Base-by-base conservation (phyloP, 345 rosid species). In the Cardamine resedifolia region DNA sequence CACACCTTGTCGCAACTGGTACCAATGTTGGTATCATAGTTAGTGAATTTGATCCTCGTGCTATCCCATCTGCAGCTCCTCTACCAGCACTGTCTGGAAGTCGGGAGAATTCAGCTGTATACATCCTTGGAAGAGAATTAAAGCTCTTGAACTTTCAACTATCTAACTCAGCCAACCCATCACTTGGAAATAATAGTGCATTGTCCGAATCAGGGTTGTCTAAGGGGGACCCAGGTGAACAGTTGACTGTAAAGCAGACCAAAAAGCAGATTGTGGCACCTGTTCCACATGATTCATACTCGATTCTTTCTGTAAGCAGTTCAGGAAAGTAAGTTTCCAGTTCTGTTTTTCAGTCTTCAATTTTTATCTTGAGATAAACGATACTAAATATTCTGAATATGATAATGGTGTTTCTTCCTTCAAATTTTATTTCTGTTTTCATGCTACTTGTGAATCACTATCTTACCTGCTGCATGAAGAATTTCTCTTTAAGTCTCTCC, bases 1-100 rank as follows among this genome's bases (percentile, higher is more conserved):
- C 99, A 64, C 98, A 95, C 79, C 96, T 95, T 53, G 98, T 95
- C 52, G 99, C 91, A 62, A 84, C 96, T 65, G 99, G 99, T 73
- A 91, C 98, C 73, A 95, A 87, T 78, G 77, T 90, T 77, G 99
- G 99, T 81, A 83, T 95, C 76, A 91, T 95, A 79, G 77, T 95
- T 77, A 85, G 97, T 38, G 99, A 95, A 74, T 95, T 95, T 85
- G 99, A 95, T 87, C 76, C 94, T 71, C 90, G 82, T 70, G 88
- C 98, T 74, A 86, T 95, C 79, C 99, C 99, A 57, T 83, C 98
- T 75, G 84, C 91, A 66, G 96, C 91, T 72, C 90, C 96, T 50
- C 78, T 95, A 48, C 96, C 94, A 43, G 85, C 92, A 10, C 87
- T 90, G 21, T 36, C 92, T 7, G 98, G 83, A 77, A 87, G 85